Evolutionary conservation across 306 rosid genomes (phyloP).

Genomic region (Trifolium pratense): DNA sequence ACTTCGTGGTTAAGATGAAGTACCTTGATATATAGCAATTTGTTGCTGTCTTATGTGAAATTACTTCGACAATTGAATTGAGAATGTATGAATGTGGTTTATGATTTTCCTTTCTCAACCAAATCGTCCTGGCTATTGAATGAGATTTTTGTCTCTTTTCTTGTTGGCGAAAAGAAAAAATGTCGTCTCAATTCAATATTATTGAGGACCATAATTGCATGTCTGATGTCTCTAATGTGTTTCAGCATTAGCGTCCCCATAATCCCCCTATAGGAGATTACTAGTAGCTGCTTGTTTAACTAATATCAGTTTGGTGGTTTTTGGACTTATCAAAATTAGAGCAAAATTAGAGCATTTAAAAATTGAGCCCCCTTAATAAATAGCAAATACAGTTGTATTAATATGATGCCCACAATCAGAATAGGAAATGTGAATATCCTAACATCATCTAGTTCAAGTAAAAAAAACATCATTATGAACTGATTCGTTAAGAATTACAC

Average conservation of each 20-base stretch:
- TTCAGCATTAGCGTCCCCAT: not conserved
- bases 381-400: not conserved
- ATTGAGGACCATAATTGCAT: not conserved
- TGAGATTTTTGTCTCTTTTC: not conserved
- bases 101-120: not conserved
- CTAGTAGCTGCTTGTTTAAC: not conserved
- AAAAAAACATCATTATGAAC: not conserved
- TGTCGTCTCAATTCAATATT: not conserved
- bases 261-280: not conserved
- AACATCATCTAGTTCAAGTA: too few species aligned
- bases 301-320: not conserved
- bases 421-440: not conserved
- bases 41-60: not conserved
- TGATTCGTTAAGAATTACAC: not conserved
- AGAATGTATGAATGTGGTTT: not conserved
- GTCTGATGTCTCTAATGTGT: not conserved
- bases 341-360: not conserved
- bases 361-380: not conserved
- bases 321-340: not conserved
- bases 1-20: not conserved
- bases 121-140: not conserved
- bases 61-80: not conserved
- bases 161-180: too few species aligned
- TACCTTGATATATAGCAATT: not conserved
- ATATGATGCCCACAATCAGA: not conserved